Base-by-base conservation (phyloP, 345 rosid species). In the Erodium maritimum region DNA sequence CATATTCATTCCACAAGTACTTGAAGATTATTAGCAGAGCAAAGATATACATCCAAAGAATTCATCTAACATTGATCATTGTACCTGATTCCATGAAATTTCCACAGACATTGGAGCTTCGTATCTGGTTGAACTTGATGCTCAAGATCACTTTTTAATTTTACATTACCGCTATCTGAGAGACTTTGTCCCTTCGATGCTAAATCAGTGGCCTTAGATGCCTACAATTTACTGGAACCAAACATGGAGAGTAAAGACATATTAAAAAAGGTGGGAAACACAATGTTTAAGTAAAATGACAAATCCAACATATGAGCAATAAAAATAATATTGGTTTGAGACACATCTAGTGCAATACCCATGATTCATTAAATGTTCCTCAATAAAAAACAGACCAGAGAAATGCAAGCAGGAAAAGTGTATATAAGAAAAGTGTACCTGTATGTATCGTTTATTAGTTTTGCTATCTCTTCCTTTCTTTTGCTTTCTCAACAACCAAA, bases 61-160 rank as follows among this genome's bases (percentile, higher is more conserved):
- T 10, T 19, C 54, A 17, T 18, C 25, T 62, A 51, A 86, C 99
- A 97, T 69, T 72, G 74, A 90, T 79, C 84, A 85, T 84, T 61
- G 91, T 75, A 57, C 84, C 95, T 8, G 81, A 67, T 67, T 82
- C 86, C 73, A 77, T 69, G 23, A 84, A 68, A 70, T 77, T 94
- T 73, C 96, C 96, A 77, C 99, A 94, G 11, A 71, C 99, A 94
- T 58, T 93, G 82, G 75, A 90, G 83, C 79, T 82, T 90, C 54
- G 72, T 69, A 65, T 85, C 87, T 24, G 62, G 60, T 45, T 64
- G 83, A 61, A 62, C 70, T 37, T 73, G 66, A 63, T 85, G 86
- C 50, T 81, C 95, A 13, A 61, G 50, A 64, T 90, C 95, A 52
- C 79, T 91, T 68, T 85, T 85, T 62, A 77, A 60, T 73, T 79